Evolutionary conservation across 169 alveolate genomes (phyloP).

Genomic region (Eimeria brunetti): DNA sequence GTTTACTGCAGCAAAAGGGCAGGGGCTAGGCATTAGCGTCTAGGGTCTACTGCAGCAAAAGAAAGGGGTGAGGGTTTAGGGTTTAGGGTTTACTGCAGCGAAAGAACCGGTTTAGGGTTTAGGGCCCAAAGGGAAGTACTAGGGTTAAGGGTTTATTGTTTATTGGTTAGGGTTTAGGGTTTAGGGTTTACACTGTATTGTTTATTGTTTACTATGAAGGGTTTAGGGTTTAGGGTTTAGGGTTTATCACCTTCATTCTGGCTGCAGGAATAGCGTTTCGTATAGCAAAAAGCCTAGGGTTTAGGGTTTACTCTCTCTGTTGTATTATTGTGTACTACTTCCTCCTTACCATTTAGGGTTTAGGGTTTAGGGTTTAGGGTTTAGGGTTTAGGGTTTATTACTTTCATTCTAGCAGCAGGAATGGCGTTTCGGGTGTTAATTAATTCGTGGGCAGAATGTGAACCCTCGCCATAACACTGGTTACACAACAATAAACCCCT

Average conservation of each 20-base stretch:
- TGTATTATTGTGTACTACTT: no score
- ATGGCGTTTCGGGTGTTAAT: not conserved
- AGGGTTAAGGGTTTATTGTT: no score
- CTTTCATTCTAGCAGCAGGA: slow-evolving; percentile 15
- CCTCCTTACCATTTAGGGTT: no score
- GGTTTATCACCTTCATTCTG: slow-evolving; percentile 16
- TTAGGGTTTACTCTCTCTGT: no score
- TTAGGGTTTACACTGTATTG: not conserved
- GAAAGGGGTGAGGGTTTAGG: no score
- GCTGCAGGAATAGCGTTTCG: slow-evolving; percentile 8
- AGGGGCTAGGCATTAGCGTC: not conserved
- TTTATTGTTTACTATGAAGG: not conserved
- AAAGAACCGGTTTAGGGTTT: no score
- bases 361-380: slow-evolving; percentile 19
- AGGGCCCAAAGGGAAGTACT: no score
- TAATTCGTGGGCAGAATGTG: not conserved
- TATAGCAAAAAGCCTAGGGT: no score
- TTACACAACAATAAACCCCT: not conserved
- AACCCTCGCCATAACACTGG: slow-evolving; percentile 11
- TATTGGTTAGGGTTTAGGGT: no score
- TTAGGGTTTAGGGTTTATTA: slow-evolving; percentile 25
- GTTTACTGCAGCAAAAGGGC: not conserved
- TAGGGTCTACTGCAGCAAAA: not conserved
- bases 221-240: slow-evolving; percentile 30
- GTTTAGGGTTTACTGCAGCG: no score